Evolutionary conservation across 2,329 filamentous ascomycete species (phyloP).

Genomic region (Diaporthe citriasiana): DNA sequence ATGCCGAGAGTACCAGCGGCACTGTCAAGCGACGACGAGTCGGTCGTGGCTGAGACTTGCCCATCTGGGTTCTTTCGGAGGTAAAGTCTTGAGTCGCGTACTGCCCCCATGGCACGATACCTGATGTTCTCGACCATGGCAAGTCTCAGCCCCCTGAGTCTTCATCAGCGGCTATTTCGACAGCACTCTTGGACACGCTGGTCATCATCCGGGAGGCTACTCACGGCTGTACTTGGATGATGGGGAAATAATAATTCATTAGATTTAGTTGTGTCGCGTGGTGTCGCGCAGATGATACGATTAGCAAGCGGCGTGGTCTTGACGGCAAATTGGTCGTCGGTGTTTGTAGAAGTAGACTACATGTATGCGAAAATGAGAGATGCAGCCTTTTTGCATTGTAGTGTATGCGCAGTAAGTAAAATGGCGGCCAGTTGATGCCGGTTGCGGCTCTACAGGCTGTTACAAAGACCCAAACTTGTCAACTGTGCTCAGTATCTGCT

Average conservation of each 20-base stretch:
- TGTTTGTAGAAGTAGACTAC: slow-evolving; percentile 24
- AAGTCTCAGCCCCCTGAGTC: background rate
- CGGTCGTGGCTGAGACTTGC: slow-evolving; percentile 42
- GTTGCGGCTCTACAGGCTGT: background rate
- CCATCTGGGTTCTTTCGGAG: background rate
- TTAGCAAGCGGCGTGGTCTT: background rate
- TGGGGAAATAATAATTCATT: slow-evolving; percentile 7
- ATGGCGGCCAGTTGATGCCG: background rate
- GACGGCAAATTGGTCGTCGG: slow-evolving; percentile 3
- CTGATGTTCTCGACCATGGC: background rate
- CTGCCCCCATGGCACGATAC: background rate
- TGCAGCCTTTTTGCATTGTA: background rate
- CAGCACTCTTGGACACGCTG: slow-evolving; percentile 6
- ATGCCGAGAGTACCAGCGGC: slow-evolving; percentile 41
- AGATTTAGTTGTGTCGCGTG: slow-evolving; percentile 15
- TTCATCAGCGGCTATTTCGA: background rate
- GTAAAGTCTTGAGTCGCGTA: background rate
- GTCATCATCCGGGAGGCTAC: background rate
- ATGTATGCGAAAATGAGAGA: slow-evolving; percentile 16
- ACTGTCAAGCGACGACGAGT: slow-evolving; percentile 47
- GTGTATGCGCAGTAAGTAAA: background rate
- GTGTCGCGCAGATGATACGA: slow-evolving; percentile 13
- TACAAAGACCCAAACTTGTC: background rate
- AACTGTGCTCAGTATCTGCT: background rate
- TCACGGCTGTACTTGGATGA: slow-evolving; percentile 2